Base-by-base conservation (phyloP, 768 basidiomycete species). In the Rossbeevera mucosa region DNA sequence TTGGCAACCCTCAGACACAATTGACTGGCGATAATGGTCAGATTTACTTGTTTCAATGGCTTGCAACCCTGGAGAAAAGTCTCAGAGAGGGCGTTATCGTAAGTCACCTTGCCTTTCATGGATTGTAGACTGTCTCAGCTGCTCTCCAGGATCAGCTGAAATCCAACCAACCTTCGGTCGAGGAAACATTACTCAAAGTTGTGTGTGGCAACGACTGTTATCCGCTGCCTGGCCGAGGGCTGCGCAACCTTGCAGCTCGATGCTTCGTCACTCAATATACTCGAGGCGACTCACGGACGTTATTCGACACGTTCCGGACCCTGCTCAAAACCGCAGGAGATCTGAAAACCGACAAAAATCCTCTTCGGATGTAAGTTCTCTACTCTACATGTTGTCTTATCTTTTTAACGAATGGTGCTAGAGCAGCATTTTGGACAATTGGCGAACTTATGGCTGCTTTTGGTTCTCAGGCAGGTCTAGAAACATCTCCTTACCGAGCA, bases 381-480 rank as follows among this genome's bases (percentile, higher is more conserved):
- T 14, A 24, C 18, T 14, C 26, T 20, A 14, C 16, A 13, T 40
- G 36, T 9, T 16, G 13, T 50, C 21, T 46, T 40, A 20, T 49
- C 14, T 36, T 51, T 33, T 5, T 9, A 51, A 5, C 50, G 40
- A 59, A 52, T 48, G 43, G 42, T 57, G 54, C 24, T 47, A 94
- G 91, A 54, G 89, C 92, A 11, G 85, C 90, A 3, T 84, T 93
- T 64, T 90, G 85, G 55, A 86, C 87, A 54, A 81, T 94, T 21
- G 94, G 93, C 3, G 92, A 95, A 65, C 69, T 97, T 7, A 97
- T 97, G 89, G 79, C 74, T 24, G 75, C 74, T 6, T 90, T 86
- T 64, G 95, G 95, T 5, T 76, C 85, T 5, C 90, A 96, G 74
- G 93, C 89, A 64, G 50, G 85, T 62, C 13, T 16, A n/a, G 30